Evolutionary conservation across 108 stramenopile species (phyloP), one percentile per base, ranked within the genome.

Genomic region (Conticribra weissflogii): DNA sequence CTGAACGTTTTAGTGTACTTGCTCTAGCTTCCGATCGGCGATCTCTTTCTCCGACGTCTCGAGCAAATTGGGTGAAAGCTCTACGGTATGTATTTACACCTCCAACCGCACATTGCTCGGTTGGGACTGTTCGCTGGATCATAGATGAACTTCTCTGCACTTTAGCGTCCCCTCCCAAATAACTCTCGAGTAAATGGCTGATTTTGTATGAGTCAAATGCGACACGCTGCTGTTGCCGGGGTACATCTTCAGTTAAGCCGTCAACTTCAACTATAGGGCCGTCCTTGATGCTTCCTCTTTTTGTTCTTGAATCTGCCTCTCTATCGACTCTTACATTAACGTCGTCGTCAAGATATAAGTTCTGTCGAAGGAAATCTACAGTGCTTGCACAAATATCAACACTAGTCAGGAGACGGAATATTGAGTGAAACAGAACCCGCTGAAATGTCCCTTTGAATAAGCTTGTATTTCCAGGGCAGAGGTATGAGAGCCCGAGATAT

Each of bases 201-300:
- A 31, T 31, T 31, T 31, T 57, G 56, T 31, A 57, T 2, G 56
- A 28, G 30, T 30, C 54, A 28, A 55, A 55, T 3, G 54, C 29
- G 25, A 55, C 24, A 28, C 54, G 14, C 21, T 55, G 24, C 16
- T 55, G 21, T 15, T 55, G 56, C 30, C 56, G 25, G 12, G 29
- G 56, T 0, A 57, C n/a, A 31, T 57, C 36, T n/a, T n/a, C n/a
- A n/a, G n/a, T n/a, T n/a, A n/a, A n/a, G n/a, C n/a, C n/a, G n/a
- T n/a, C n/a, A n/a, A n/a, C n/a, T n/a, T n/a, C n/a, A n/a, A n/a
- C n/a, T n/a, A n/a, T n/a, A n/a, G n/a, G n/a, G n/a, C n/a, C n/a
- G n/a, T n/a, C n/a, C n/a, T n/a, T n/a, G n/a, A n/a, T n/a, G n/a
- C n/a, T n/a, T n/a, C n/a, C n/a, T n/a, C n/a, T n/a, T n/a, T n/a